Conservation (phyloP, 2,329 filamentous ascomycete genomes). For the Alternaria sp. region DNA sequence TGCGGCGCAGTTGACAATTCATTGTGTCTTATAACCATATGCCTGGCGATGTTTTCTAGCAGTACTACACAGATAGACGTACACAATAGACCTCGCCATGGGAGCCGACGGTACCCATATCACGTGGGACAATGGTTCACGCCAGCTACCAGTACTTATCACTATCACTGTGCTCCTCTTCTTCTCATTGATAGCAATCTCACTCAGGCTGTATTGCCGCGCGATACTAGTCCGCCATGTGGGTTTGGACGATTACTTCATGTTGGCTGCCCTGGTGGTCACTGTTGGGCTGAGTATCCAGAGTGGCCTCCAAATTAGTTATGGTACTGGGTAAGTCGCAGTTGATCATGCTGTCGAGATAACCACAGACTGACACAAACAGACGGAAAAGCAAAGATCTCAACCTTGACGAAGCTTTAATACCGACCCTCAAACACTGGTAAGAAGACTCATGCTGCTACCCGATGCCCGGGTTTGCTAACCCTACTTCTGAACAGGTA, state of each 20-base stretch:
- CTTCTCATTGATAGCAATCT: background rate
- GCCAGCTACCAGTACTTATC: background rate
- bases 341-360: background rate
- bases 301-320: background rate
- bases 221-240: background rate
- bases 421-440: background rate
- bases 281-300: background rate
- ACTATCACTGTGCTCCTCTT: background rate
- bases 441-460: background rate
- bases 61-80: background rate
- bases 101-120: background rate
- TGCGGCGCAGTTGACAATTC: background rate
- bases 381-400: background rate
- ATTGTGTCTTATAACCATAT: background rate
- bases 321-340: background rate
- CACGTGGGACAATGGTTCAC: background rate
- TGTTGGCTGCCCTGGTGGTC: background rate
- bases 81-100: background rate
- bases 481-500: background rate
- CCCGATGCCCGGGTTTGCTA: fast-evolving
- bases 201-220: background rate
- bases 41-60: background rate
- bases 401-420: background rate
- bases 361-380: background rate
- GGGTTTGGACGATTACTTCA: background rate